Evolutionary conservation across 2,329 filamentous ascomycete species (phyloP).

Genomic region (Fusarium concolor): DNA sequence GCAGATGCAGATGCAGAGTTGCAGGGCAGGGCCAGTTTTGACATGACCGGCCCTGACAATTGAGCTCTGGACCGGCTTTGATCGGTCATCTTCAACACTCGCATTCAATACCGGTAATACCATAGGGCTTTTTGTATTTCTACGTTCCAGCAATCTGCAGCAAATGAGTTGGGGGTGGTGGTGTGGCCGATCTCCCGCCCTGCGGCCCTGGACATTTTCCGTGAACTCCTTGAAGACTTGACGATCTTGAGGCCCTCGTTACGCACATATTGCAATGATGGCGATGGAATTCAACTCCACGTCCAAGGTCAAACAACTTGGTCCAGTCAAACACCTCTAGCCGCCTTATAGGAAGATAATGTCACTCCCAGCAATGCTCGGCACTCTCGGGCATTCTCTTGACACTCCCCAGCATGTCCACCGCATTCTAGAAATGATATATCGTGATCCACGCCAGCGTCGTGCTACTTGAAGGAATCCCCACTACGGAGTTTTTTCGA

Average conservation of each 20-base stretch:
- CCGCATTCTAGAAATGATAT: slow-evolving; percentile 8
- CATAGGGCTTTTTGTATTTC: slow-evolving; percentile 3
- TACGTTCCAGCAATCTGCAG: not conserved
- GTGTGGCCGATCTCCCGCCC: slow-evolving; percentile 36
- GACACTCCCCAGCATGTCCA: not conserved
- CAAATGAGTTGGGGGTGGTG: not conserved
- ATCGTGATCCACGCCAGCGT: slow-evolving; percentile 1
- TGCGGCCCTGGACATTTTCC: not conserved
- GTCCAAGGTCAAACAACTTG: not conserved
- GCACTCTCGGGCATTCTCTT: slow-evolving; percentile 6
- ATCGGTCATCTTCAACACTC: slow-evolving; percentile 8
- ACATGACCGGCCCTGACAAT: slow-evolving; percentile 35
- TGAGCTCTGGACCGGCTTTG: slow-evolving; percentile 30
- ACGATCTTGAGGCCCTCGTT: not conserved
- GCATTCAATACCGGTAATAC: not conserved
- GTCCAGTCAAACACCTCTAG: not conserved
- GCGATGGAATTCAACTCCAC: not conserved
- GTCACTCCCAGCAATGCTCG: not conserved
- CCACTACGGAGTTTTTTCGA: slow-evolving; percentile 1
- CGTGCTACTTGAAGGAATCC: not conserved
- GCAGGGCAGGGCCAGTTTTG: slow-evolving; percentile 1
- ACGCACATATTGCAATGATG: not conserved
- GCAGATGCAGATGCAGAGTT: not conserved
- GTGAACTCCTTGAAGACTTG: slow-evolving; percentile 4
- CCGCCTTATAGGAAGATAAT: not conserved